Evolutionary conservation across 441 rosid species (phyloP), one percentile per base, ranked within the genome.

Genomic region (Arabidopsis lyrata): DNA sequence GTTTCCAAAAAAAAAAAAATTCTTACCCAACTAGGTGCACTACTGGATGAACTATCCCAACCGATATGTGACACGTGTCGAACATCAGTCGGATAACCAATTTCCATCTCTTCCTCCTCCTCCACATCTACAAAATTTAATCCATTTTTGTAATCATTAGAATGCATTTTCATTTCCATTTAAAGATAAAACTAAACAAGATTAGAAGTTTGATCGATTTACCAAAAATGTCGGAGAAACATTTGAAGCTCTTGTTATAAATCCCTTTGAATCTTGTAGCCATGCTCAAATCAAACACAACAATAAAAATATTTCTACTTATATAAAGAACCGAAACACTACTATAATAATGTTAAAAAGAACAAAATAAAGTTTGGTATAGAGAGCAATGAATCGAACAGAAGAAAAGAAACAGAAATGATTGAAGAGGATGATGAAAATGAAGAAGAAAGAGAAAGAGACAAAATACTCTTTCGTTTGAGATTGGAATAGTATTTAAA

Each of bases 141-240:
- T 68, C 22, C 32, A 48, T 47, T 8, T 8, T 56, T n/a, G 39
- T 47, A 52, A n/a, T 22, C 42, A 47, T 5, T 14, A 10, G 10
- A 42, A 34, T 38, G 31, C 31, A 63, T 6, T 36, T 29, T 42
- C 45, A 36, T 63, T 31, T 18, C 42, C 12, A 61, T 35, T 57
- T 20, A 18, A 3, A 29, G 31, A 11, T 38, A 16, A 29, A 47
- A 12, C 8, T 18, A 22, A 42, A 53, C 6, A 32, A 32, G 48
- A 52, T 2, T 53, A 12, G 2, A 63, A 8, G 31, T 3, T 59
- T 24, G 20, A 56, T 41, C 14, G 18, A 39, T 60, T 80, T 78
- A 90, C 99, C 96, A 64, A 87, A 90, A 69, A 90, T 83, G 75
- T 95, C 90, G 35, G 97, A 79, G 69, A 95, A 86, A 83, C 57